phyloP scores from a whole-genome alignment of 2,329 filamentous ascomycete genomes.

The Ophiobolus disseminans region DNA sequence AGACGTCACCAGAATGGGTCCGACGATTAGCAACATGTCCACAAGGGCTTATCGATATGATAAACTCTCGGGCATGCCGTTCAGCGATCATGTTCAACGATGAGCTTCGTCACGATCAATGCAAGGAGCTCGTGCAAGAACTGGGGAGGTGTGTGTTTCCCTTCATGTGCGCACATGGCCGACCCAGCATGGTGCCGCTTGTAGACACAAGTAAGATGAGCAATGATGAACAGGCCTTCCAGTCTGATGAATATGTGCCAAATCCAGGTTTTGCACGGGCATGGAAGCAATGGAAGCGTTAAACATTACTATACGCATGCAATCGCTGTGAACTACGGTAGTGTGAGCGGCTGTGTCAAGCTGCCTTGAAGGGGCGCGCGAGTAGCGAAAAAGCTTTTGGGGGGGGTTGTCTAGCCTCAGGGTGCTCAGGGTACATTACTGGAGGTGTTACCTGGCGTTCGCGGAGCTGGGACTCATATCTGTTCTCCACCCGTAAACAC shows the following conservation, averaged over 20 bases:
- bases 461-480: no score
- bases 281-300: conserved; percentile 16
- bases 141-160: conserved; percentile 73
- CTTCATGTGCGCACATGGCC: conserved; percentile 84
- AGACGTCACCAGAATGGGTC: conserved; percentile 59
- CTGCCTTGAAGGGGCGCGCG: no score
- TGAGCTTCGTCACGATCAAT: conserved; percentile 64
- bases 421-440: no score
- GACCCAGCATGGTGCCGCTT: conserved; percentile 59
- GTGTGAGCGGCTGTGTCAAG: no score
- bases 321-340: no score
- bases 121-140: conserved; percentile 61
- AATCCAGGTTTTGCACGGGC: background rate
- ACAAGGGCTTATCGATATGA: conserved; percentile 73
- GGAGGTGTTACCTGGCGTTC: no score
- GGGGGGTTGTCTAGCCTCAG: no score
- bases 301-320: no score
- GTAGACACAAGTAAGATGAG: conserved; percentile 31
- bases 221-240: background rate
- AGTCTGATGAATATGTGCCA: background rate
- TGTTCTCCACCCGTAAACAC: no score
- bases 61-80: conserved; percentile 78
- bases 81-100: conserved; percentile 92
- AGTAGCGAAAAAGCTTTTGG: no score
- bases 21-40: conserved; percentile 73